Evolutionary conservation across 169 alveolate species (phyloP).

Genomic region (Plasmodium gallinaceum): DNA sequence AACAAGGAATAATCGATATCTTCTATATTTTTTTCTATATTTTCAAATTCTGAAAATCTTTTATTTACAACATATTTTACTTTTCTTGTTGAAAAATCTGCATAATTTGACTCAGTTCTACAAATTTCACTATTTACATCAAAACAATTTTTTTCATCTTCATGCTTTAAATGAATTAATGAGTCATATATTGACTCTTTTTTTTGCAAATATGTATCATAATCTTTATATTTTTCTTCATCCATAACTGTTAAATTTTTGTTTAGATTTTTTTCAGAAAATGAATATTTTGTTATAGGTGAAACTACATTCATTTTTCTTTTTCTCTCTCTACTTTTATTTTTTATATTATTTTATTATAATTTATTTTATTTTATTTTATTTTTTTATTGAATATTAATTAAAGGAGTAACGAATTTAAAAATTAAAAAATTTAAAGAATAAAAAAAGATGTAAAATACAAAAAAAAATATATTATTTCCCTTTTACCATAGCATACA

Average conservation of each 20-base stretch:
- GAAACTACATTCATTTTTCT: constrained; percentile 28
- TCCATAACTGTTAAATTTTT: constrained; percentile 25
- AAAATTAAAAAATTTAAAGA: not conserved
- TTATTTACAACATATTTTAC: constrained; percentile 64
- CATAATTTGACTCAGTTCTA: constrained; percentile 62
- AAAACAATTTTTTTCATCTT: constrained; percentile 40
- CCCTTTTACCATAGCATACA: not conserved
- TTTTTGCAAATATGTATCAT: constrained; percentile 17
- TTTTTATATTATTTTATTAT: not conserved
- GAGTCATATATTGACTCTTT: constrained; percentile 32
- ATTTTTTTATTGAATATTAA: not conserved
- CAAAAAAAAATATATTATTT: not conserved
- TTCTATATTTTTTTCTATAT: constrained; percentile 65
- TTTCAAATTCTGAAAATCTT: constrained; percentile 71
- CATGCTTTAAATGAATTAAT: constrained; percentile 48
- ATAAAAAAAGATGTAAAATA: constrained; percentile 1
- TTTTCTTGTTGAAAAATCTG: constrained; percentile 68
- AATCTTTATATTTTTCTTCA: constrained; percentile 53
- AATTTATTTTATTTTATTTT: not conserved
- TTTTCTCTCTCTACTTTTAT: not conserved
- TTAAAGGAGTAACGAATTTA: not conserved
- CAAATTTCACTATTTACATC: constrained; percentile 64
- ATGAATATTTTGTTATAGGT: constrained; percentile 14
- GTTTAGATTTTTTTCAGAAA: not conserved
- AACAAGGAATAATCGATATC: constrained; percentile 63